These are phyloP conservation scores for Gastrolobium villosum DNA, from an alignment of 306 rosid species.

Conservation along the genomic window DNA sequence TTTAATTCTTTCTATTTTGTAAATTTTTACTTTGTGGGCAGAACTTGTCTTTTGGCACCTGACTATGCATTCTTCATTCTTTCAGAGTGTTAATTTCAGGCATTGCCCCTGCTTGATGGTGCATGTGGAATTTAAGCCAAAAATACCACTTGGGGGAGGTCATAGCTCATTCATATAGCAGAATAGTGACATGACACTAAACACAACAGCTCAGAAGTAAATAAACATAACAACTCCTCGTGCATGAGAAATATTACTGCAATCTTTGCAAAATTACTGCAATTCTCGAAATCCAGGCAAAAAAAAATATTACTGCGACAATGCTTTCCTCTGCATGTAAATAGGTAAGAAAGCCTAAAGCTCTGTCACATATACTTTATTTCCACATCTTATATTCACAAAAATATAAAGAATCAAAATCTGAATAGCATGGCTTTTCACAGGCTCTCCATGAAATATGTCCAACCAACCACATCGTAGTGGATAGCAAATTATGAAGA, in stretches of 20 bases:
- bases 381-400: constrained; percentile 15
- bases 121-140: constrained; percentile 76
- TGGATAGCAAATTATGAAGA: constrained; percentile 1
- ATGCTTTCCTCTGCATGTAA: neutral
- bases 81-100: constrained; percentile 77
- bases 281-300: neutral
- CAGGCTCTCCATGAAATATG: neutral
- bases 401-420: constrained; percentile 15
- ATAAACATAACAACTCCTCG: neutral
- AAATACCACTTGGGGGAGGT: constrained; percentile 91
- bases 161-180: constrained; percentile 70
- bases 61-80: constrained; percentile 35
- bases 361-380: no score
- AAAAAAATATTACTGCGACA: constrained; percentile 4
- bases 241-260: neutral
- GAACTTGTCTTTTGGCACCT: constrained; percentile 34
- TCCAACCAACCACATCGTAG: neutral
- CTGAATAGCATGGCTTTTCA: constrained; percentile 4
- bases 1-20: constrained; percentile 4
- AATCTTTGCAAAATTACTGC: neutral
- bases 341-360: neutral
- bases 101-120: constrained; percentile 72
- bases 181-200: neutral
- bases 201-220: neutral
- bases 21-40: constrained; percentile 18